phyloP scores from a whole-genome alignment of 164 flowering plant species.

The Houttuynia cordata region DNA sequence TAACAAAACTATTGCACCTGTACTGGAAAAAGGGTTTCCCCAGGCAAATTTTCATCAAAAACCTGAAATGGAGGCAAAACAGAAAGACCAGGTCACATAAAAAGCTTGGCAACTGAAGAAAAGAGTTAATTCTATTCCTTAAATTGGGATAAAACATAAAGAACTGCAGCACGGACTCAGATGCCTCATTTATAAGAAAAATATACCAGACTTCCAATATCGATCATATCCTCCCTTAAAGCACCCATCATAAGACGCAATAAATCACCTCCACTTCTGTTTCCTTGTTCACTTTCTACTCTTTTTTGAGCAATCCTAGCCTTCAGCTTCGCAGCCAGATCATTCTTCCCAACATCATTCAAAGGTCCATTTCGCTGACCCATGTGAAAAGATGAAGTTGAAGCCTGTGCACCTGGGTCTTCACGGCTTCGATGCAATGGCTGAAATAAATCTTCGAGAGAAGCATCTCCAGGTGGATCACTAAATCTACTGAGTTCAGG shows the following conservation, averaged over 20 bases:
- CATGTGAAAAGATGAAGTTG: conserved; percentile 59
- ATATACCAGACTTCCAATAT: conserved; percentile 72
- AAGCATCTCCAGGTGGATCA: conserved; percentile 94
- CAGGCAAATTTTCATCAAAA: conserved; percentile 80
- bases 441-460: conserved; percentile 89
- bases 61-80: conserved; percentile 42
- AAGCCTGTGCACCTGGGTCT: conserved; percentile 51
- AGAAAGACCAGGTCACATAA: conserved; percentile 2
- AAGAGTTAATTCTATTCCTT: neutral
- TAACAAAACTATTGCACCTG: conserved; percentile 39
- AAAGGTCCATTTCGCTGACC: conserved; percentile 23
- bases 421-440: conserved; percentile 46
- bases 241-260: conserved; percentile 79
- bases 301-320: conserved; percentile 84
- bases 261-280: conserved; percentile 60
- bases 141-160: neutral
- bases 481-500: conserved; percentile 84
- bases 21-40: conserved; percentile 72
- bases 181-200: neutral
- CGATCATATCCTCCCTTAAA: conserved; percentile 69
- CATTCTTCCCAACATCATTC: conserved; percentile 53
- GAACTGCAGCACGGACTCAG: neutral
- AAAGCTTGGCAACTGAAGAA: conserved; percentile 1
- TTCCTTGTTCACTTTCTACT: conserved; percentile 67
- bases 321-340: conserved; percentile 73